A percentile compares a stretch with the other conserved stretches of the same genome.
Conservation (phyloP, 1,284 basidiomycete species). For the Fomitiporia mediterranea region DNA sequence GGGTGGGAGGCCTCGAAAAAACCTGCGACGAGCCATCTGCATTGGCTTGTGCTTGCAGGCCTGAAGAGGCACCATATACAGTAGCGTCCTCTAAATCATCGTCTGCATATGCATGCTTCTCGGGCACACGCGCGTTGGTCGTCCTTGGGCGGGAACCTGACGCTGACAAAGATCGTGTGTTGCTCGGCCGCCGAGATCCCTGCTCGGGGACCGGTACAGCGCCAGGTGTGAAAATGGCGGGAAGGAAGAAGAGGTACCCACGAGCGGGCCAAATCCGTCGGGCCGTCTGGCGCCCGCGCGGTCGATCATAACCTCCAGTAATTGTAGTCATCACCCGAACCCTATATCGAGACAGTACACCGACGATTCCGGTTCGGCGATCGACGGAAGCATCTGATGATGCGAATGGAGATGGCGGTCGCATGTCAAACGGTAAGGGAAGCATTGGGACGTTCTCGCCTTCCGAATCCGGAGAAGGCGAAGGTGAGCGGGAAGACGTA, state of each 20-base stretch:
- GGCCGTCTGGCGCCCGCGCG: slow-evolving; percentile 42
- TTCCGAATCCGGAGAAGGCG: slow-evolving; percentile 46
- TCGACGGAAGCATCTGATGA: slow-evolving; percentile 43
- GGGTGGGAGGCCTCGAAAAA: slow-evolving; percentile 15
- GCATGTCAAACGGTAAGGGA: slow-evolving; percentile 56
- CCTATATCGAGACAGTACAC: slow-evolving; percentile 50
- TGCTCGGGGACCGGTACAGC: slow-evolving; percentile 42
- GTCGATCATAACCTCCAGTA: slow-evolving; percentile 34
- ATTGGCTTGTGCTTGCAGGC: slow-evolving; percentile 6
- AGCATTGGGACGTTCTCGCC: slow-evolving; percentile 53
- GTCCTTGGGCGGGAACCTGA: not conserved
- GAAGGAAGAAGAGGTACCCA: slow-evolving; percentile 75
- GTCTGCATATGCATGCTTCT: slow-evolving; percentile 1
- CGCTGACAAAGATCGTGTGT: slow-evolving; percentile 22
- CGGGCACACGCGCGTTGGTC: not conserved
- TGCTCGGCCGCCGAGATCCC: slow-evolving; percentile 31
- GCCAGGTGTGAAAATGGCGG: slow-evolving; percentile 65
- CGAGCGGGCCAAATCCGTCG: slow-evolving; percentile 42
- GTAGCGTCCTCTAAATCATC: slow-evolving; percentile 19
- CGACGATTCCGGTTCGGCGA: slow-evolving; percentile 33
- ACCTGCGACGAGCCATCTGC: slow-evolving; percentile 4
- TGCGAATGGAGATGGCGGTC: slow-evolving; percentile 49
- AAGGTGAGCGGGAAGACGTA: slow-evolving; percentile 33
- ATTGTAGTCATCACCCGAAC: slow-evolving; percentile 47
- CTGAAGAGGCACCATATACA: slow-evolving; percentile 10